These are phyloP conservation scores for Pleurotus tuoliensis DNA, from an alignment of 768 basidiomycete species.

Conservation along the genomic window DNA sequence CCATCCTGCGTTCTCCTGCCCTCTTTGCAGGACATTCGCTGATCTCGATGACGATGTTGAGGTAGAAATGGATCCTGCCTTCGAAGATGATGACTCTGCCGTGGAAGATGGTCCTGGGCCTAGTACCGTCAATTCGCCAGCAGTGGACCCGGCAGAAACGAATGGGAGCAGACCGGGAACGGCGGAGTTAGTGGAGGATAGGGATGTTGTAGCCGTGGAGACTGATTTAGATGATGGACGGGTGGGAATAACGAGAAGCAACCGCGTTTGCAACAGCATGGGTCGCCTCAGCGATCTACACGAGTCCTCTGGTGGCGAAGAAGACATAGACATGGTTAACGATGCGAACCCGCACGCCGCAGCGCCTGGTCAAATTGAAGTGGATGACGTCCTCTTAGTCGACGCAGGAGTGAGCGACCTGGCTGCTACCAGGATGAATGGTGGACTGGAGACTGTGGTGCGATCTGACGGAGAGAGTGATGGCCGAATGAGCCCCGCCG, in stretches of 20 bases:
- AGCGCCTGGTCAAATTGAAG: neutral
- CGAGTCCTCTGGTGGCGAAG: neutral
- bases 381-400: conserved; percentile 12
- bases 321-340: conserved; percentile 8
- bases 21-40: conserved; percentile 91
- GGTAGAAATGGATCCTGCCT: conserved; percentile 28
- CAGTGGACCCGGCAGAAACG: conserved; percentile 6
- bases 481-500: conserved; percentile 12
- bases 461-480: conserved; percentile 12
- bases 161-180: conserved; percentile 9
- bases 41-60: conserved; percentile 97
- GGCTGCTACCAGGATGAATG: neutral
- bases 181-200: conserved; percentile 15
- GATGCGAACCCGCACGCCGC: neutral
- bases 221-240: conserved; percentile 35
- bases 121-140: neutral
- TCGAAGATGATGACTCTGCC: neutral
- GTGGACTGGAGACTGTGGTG: neutral
- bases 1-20: conserved; percentile 92
- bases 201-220: conserved; percentile 27
- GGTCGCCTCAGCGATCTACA: conserved; percentile 3
- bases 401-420: conserved; percentile 4
- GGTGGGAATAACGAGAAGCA: neutral
- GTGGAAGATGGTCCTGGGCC: conserved; percentile 1
- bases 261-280: conserved; percentile 6